Evolutionary conservation across 192 early-diverging fungal species (phyloP).

Genomic region (Backusella circina): DNA sequence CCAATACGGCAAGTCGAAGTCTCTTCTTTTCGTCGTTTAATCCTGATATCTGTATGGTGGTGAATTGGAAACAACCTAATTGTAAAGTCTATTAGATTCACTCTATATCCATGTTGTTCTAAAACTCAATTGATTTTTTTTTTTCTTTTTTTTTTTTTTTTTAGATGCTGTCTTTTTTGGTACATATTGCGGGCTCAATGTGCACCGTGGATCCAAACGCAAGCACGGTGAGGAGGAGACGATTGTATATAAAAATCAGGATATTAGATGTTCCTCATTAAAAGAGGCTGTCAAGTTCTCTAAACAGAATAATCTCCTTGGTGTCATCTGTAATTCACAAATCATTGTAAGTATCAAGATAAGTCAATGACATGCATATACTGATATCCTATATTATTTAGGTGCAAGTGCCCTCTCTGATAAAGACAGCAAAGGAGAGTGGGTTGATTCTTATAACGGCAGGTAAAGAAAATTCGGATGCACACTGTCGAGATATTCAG

Average conservation of each 20-base stretch:
- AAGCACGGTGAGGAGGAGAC: constrained; percentile 1
- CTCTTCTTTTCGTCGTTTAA: constrained; percentile 91
- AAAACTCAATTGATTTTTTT: no score
- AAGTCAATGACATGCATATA: background rate
- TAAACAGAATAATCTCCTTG: constrained; percentile 87
- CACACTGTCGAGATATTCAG: constrained; percentile 64
- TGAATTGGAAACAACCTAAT: constrained; percentile 99
- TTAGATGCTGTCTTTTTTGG: constrained; percentile 89
- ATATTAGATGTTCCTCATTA: constrained; percentile 59
- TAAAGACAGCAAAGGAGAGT: constrained; percentile 89
- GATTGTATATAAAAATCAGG: constrained; percentile 25
- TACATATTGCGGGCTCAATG: constrained; percentile 73
- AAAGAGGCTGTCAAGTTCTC: constrained; percentile 96
- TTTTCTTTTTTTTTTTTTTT: background rate
- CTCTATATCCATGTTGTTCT: background rate
- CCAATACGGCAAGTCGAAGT: constrained; percentile 20
- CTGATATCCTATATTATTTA: constrained; percentile 32
- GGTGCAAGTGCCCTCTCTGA: constrained; percentile 88
- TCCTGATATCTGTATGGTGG: constrained; percentile 83
- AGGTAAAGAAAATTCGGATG: constrained; percentile 72
- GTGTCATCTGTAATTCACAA: constrained; percentile 86
- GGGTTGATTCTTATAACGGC: constrained; percentile 91
- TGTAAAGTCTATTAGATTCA: constrained; percentile 53
- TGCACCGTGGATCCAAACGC: constrained; percentile 32
- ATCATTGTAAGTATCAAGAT: constrained; percentile 34